Evolutionary conservation across 257 asterid species (phyloP), one percentile per base, ranked within the genome.

Genomic region (Forsythia suspensa): DNA sequence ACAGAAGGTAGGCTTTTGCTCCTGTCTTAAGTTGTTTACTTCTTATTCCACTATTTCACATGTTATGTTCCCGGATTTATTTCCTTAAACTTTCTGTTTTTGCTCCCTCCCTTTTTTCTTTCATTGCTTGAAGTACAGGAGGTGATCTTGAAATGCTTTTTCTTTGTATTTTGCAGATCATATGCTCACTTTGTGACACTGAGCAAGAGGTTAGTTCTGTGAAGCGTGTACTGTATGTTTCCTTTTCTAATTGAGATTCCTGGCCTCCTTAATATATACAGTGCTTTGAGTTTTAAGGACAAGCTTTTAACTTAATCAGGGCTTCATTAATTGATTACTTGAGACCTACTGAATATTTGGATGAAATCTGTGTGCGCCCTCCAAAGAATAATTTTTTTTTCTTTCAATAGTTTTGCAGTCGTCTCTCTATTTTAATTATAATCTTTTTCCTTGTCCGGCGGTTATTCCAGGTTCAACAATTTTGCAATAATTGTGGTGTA

Each of bases 131-230:
- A 77, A 40, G 34, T 75, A 55, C 10, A 18, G 10, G 21, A 55
- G 65, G 24, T 7, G n/a, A 42, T 72, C 44, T 59, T 65, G 70
- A 67, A 42, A 77, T 39, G 21, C 43, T 15, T 18, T 82, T 16
- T 74, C 57, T 70, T 72, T 71, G 15, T 61, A 15, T 41, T 72
- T 61, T 85, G 72, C 91, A 94, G 97, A 88, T 94, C 80, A 82
- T 94, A 83, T 94, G 98, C 83, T 87, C 97, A 38, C 91, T 94
- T 20, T 94, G 98, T 72, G 85, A 87, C 80, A 91, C 96, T 40
- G 98, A 94, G 80, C 98, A 94, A 76, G 93, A 92, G 97, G 98
- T 94, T 76, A 69, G 92, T 87, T 61, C 8, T 42, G 20, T 5
- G 43, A 24, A 55, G 9, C 1, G 9, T 55, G 65, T 18, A n/a